These are phyloP conservation scores for Primulina eburnea DNA, from an alignment of 257 asterid species.

Conservation along the genomic window DNA sequence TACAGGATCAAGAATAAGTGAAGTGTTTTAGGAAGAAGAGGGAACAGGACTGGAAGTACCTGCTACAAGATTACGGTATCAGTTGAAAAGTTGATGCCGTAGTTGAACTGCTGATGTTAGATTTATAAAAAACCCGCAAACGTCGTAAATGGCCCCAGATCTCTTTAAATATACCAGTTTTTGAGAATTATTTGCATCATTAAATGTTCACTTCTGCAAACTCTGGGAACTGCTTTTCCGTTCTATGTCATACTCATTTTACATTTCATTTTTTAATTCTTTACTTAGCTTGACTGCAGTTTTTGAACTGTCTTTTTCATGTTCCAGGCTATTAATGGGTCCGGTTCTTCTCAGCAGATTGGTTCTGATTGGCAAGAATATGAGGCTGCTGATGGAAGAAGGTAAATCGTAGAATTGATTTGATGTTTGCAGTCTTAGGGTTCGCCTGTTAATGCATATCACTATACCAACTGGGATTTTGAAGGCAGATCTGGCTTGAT, in stretches of 20 bases:
- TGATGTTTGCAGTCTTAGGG: slow-evolving; percentile 15
- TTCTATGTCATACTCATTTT: slow-evolving; percentile 1
- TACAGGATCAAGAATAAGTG: not conserved
- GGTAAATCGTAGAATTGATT: slow-evolving; percentile 38
- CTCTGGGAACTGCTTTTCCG: slow-evolving; percentile 2
- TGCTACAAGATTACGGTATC: not conserved
- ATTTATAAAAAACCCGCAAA: no score
- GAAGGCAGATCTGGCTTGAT: slow-evolving; percentile 14
- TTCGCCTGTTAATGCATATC: slow-evolving; percentile 9
- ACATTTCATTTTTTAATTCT: slow-evolving; percentile 2
- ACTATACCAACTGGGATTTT: slow-evolving; percentile 2
- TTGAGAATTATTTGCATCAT: no score
- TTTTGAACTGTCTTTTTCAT: not conserved
- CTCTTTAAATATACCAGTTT: not conserved
- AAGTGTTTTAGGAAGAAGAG: not conserved
- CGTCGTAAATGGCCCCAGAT: no score
- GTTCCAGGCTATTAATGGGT: slow-evolving; percentile 44
- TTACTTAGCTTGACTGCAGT: slow-evolving; percentile 17
- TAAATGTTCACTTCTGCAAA: not conserved
- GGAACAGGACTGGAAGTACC: no score
- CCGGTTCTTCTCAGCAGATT: slow-evolving; percentile 45
- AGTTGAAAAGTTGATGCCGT: not conserved
- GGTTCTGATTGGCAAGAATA: slow-evolving; percentile 94
- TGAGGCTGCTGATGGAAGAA: slow-evolving; percentile 89
- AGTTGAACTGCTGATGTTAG: not conserved